A percentile compares a stretch with the other conserved stretches of the same genome.
Conservation (phyloP, 2,329 filamentous ascomycete genomes). For the Blastomyces percursus region DNA sequence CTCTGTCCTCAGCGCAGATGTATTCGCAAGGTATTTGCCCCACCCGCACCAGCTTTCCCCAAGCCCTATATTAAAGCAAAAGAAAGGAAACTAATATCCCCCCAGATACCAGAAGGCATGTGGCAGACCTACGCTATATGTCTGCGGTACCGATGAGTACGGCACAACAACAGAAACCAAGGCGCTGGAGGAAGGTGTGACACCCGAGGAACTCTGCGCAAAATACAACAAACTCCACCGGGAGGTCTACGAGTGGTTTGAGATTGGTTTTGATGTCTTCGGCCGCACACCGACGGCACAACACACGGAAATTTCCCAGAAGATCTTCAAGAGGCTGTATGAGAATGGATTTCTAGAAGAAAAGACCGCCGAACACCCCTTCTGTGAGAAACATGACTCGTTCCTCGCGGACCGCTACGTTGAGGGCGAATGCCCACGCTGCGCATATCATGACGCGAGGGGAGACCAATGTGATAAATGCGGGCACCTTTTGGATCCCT, state of each 20-base stretch:
- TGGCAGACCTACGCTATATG: slow-evolving; percentile 14
- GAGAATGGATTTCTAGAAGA: slow-evolving; percentile 83
- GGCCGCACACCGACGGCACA: slow-evolving; percentile 79
- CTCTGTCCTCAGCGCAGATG: slow-evolving; percentile 77
- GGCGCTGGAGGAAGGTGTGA: slow-evolving; percentile 76
- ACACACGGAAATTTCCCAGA: slow-evolving; percentile 87
- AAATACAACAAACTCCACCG: slow-evolving; percentile 88
- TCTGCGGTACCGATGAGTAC: slow-evolving; percentile 77
- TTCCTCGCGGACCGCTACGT: slow-evolving; percentile 36
- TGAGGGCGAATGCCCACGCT: slow-evolving; percentile 38
- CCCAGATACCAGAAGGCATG: slow-evolving; percentile 17
- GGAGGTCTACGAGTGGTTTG: slow-evolving; percentile 92
- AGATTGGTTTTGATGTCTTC: slow-evolving; percentile 89
- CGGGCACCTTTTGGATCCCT: slow-evolving; percentile 58
- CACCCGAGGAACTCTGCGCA: slow-evolving; percentile 72
- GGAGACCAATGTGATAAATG: slow-evolving; percentile 69
- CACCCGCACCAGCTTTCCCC: slow-evolving; percentile 1
- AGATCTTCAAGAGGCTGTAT: slow-evolving; percentile 78
- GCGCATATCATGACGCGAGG: slow-evolving; percentile 56
- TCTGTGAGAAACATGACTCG: slow-evolving; percentile 64
- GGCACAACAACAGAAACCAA: slow-evolving; percentile 94
- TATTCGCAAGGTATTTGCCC: slow-evolving; percentile 54
- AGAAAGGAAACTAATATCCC: neutral
- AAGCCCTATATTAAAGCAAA: neutral
- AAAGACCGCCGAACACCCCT: slow-evolving; percentile 77